Conservation (phyloP, 106 monocot species). For the Acorus gramineus region DNA sequence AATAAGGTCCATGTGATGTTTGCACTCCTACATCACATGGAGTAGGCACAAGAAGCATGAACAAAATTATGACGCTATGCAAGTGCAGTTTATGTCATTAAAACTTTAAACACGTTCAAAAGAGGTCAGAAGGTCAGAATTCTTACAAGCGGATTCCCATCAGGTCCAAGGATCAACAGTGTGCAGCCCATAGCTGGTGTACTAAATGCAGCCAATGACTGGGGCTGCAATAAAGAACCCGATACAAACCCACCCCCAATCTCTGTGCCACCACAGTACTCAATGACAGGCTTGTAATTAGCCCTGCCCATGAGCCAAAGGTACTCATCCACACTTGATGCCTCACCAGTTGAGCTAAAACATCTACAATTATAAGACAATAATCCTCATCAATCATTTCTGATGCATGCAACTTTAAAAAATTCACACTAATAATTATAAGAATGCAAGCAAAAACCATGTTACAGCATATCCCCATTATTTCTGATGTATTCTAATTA, state of each 20-base stretch:
- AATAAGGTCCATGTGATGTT: no score
- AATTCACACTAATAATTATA: neutral
- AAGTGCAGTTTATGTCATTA: no score
- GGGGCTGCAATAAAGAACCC: conserved; percentile 79
- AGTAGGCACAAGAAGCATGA: no score
- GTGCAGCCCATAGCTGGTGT: conserved; percentile 88
- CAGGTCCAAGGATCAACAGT: conserved; percentile 62
- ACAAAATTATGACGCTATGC: no score
- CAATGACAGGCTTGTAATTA: conserved; percentile 83
- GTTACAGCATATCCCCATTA: neutral
- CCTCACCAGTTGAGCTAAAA: conserved; percentile 93
- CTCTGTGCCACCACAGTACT: conserved; percentile 96
- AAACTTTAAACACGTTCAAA: no score
- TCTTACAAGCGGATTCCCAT: conserved; percentile 80
- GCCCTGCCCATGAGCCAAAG: conserved; percentile 97
- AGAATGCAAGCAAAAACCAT: neutral
- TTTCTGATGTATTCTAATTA: neutral
- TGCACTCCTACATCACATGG: no score
- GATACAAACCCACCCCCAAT: conserved; percentile 86
- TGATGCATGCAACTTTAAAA: neutral
- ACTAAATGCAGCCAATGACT: conserved; percentile 86
- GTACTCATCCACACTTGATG: conserved; percentile 86
- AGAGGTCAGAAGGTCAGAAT: neutral
- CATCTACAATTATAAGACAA: conserved; percentile 29
- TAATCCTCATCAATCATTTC: no score